Percentiles rank a stretch among this genome's conserved stretches.
phyloP scores from a whole-genome alignment of 2,329 filamentous ascomycete species.

The Colletotrichum caudatum region DNA sequence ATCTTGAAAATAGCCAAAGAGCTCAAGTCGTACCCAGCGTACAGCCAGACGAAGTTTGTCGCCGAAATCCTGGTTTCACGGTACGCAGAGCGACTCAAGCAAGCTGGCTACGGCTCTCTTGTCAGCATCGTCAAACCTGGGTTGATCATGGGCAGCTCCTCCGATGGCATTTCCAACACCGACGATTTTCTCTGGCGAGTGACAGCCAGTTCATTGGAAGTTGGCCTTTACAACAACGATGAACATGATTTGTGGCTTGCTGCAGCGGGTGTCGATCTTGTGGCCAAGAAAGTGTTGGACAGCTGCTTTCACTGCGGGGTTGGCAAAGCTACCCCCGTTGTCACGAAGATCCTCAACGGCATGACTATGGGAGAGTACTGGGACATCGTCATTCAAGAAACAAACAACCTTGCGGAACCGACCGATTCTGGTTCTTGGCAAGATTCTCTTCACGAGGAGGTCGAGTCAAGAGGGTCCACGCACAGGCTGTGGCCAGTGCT shows the following conservation, averaged over 20 bases:
- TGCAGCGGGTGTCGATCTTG: constrained; percentile 38
- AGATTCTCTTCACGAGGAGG: constrained; percentile 26
- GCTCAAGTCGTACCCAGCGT: constrained; percentile 31
- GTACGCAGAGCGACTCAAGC: background rate
- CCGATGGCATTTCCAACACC: constrained; percentile 43
- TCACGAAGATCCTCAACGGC: constrained; percentile 37
- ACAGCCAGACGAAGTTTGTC: constrained; percentile 45
- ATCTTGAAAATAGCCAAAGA: constrained; percentile 6
- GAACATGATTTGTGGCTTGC: constrained; percentile 40
- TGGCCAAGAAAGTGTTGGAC: constrained; percentile 39
- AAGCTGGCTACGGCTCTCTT: background rate
- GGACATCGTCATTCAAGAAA: constrained; percentile 40
- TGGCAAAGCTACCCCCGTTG: background rate
- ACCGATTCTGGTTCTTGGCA: constrained; percentile 21
- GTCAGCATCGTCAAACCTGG: constrained; percentile 44
- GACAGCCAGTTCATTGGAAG: constrained; percentile 35
- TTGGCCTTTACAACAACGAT: constrained; percentile 35
- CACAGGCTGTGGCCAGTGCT: constrained; percentile 47
- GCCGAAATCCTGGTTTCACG: constrained; percentile 42
- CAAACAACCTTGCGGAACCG: constrained; percentile 20
- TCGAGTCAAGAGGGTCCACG: constrained; percentile 25
- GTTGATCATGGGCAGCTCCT: constrained; percentile 43
- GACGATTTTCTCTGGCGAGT: constrained; percentile 46
- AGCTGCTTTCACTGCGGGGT: background rate
- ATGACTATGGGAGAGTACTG: constrained; percentile 43